phyloP scores from a whole-genome alignment of 495 filamentous ascomycete genomes.

The Aspergillus egyptiacus region DNA sequence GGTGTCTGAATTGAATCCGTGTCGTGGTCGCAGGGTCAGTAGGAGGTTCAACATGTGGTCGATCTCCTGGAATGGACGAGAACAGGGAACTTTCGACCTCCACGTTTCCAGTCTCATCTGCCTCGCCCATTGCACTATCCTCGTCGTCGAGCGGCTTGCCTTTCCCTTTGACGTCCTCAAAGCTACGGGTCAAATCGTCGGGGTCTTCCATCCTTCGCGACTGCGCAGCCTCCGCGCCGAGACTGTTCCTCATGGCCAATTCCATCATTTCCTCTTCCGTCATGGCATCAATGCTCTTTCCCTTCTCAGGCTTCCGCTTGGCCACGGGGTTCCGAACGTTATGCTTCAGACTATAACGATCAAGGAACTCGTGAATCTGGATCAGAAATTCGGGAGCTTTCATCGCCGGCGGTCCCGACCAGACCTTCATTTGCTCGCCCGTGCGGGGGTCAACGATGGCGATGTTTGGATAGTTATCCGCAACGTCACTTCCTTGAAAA shows the following conservation, averaged over 20 bases:
- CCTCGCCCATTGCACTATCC: slow-evolving; percentile 32
- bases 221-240: slow-evolving; percentile 40
- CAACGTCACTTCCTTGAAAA: slow-evolving; percentile 63
- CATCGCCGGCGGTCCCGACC: slow-evolving; percentile 78
- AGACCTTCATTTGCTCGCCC: slow-evolving; percentile 94
- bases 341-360: slow-evolving; percentile 82
- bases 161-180: slow-evolving; percentile 58
- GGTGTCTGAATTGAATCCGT: slow-evolving; percentile 83
- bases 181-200: slow-evolving; percentile 71
- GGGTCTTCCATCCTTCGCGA: slow-evolving; percentile 58
- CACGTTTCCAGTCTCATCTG: slow-evolving; percentile 14
- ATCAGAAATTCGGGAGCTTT: slow-evolving; percentile 76
- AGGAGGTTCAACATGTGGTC: slow-evolving; percentile 71
- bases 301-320: slow-evolving; percentile 67
- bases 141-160: slow-evolving; percentile 46
- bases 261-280: slow-evolving; percentile 96
- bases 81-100: slow-evolving; percentile 46
- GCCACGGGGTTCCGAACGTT: slow-evolving; percentile 90
- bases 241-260: slow-evolving; percentile 82
- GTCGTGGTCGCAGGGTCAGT: slow-evolving; percentile 65
- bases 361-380: slow-evolving; percentile 90
- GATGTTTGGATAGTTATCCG: slow-evolving; percentile 87
- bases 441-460: slow-evolving; percentile 93
- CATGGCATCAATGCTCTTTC: slow-evolving; percentile 75
- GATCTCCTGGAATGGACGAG: slow-evolving; percentile 58